A percentile compares a stretch with the other conserved stretches of the same genome.
phyloP scores from a whole-genome alignment of 2,329 filamentous ascomycete genomes.

The Stagonosporopsis rhizophila region DNA sequence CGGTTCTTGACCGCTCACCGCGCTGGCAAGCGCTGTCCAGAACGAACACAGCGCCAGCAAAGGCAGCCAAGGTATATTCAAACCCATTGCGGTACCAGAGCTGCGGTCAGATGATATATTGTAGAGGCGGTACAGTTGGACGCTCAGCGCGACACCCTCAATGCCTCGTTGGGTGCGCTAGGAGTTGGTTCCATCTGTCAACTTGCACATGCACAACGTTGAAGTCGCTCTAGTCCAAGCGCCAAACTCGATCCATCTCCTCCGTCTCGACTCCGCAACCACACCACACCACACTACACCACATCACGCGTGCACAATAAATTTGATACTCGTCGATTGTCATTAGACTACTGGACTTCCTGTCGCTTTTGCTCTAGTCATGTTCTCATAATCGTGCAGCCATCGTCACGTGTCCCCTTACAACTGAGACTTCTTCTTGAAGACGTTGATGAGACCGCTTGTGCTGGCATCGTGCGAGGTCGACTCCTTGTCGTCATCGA shows the following conservation, averaged over 20 bases:
- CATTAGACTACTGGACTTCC: slow-evolving; percentile 5
- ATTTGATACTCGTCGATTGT: neutral
- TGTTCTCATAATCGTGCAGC: slow-evolving; percentile 1
- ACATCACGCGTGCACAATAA: too few species aligned
- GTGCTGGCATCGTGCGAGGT: slow-evolving; percentile 85
- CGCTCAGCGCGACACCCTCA: too few species aligned
- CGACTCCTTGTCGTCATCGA: slow-evolving; percentile 77
- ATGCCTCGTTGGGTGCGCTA: slow-evolving; percentile 6
- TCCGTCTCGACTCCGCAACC: neutral
- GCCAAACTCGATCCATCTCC: too few species aligned
- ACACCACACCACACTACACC: neutral
- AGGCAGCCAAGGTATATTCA: too few species aligned
- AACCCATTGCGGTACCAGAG: too few species aligned
- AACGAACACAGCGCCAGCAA: slow-evolving; percentile 40
- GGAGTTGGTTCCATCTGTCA: slow-evolving; percentile 8
- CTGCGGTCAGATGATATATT: too few species aligned
- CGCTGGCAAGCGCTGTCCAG: too few species aligned
- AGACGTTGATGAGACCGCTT: slow-evolving; percentile 85
- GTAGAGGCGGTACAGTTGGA: too few species aligned
- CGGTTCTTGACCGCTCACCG: slow-evolving; percentile 54
- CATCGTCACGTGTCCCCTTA: slow-evolving; percentile 7
- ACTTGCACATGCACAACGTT: slow-evolving; percentile 4
- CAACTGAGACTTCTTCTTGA: slow-evolving; percentile 74
- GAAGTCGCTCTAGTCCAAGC: neutral
- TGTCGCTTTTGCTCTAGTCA: slow-evolving; percentile 8